phyloP scores from a whole-genome alignment of 2,329 filamentous ascomycete species.

The Aspergillus ibericus region DNA sequence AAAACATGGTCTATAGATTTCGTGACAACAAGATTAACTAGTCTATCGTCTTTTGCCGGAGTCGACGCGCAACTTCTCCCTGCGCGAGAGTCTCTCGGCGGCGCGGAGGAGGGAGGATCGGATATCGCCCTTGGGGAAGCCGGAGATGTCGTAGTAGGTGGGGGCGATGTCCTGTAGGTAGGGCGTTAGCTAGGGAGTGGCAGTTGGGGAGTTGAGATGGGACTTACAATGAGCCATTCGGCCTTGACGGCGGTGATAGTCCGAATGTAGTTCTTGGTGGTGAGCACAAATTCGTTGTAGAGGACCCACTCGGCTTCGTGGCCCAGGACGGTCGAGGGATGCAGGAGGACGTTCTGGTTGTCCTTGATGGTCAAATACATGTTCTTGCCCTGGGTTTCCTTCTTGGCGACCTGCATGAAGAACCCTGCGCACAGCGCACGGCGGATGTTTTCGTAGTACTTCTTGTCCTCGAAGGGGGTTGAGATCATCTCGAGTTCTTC shows the following conservation, averaged over 20 bases:
- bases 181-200: constrained; percentile 30
- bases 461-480: constrained; percentile 89
- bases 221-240: constrained; percentile 85
- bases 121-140: constrained; percentile 82
- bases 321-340: constrained; percentile 86
- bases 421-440: constrained; percentile 89
- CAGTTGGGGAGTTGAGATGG: constrained; percentile 6
- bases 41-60: constrained; percentile 33
- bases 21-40: constrained; percentile 11
- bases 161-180: constrained; percentile 78
- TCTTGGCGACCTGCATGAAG: constrained; percentile 99
- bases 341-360: constrained; percentile 86
- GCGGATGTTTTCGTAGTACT: constrained; percentile 97
- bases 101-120: constrained; percentile 63
- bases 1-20: constrained; percentile 1
- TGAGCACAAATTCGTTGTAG: constrained; percentile 98
- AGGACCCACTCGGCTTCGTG: constrained; percentile 95
- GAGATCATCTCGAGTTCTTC: constrained; percentile 81
- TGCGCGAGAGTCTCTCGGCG: constrained; percentile 56
- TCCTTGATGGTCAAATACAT: constrained; percentile 96
- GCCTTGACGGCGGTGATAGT: constrained; percentile 89
- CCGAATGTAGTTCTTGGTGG: constrained; percentile 95
- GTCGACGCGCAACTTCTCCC: constrained; percentile 51
- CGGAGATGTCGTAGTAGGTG: constrained; percentile 81
- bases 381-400: constrained; percentile 76